A percentile compares a stretch with the other conserved stretches of the same genome.
These are phyloP conservation scores for Chrysoporthe cubensis DNA, from an alignment of 2,329 filamentous ascomycete species.

Conservation along the genomic window DNA sequence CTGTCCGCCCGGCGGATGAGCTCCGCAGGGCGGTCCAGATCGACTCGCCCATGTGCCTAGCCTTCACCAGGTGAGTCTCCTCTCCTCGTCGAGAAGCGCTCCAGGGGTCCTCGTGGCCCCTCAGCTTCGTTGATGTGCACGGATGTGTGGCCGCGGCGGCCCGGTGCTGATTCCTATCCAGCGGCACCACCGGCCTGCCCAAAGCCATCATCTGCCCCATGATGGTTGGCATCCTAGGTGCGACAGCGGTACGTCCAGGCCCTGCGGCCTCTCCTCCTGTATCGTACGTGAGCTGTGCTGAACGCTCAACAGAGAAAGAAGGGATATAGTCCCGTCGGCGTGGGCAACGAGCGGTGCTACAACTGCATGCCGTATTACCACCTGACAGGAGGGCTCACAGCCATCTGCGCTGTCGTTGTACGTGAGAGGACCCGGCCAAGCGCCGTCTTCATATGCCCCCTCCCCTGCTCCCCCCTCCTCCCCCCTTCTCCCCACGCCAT, in stretches of 20 bases:
- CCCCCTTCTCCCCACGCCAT: not conserved
- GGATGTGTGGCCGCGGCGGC: not conserved
- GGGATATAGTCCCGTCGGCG: slow-evolving; percentile 21
- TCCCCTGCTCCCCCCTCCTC: too few relatives aligned
- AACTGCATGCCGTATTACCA: slow-evolving; percentile 80
- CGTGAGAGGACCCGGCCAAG: slow-evolving; percentile 37
- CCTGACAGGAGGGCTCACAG: slow-evolving; percentile 69
- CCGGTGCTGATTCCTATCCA: slow-evolving; percentile 34
- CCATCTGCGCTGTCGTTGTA: slow-evolving; percentile 57
- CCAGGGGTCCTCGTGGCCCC: not conserved
- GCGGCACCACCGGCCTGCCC: slow-evolving; percentile 75
- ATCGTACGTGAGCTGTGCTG: not conserved
- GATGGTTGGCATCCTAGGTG: slow-evolving; percentile 42
- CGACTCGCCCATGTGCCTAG: slow-evolving; percentile 62
- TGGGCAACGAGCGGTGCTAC: slow-evolving; percentile 66
- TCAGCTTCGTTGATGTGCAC: not conserved
- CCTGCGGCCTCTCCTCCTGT: not conserved
- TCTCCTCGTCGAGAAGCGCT: not conserved
- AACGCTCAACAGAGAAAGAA: slow-evolving; percentile 5
- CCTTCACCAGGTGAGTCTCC: slow-evolving; percentile 62
- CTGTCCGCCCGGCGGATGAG: slow-evolving; percentile 57
- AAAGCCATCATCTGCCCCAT: slow-evolving; percentile 70
- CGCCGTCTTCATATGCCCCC: not conserved
- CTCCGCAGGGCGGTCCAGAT: slow-evolving; percentile 56
- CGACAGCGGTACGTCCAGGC: slow-evolving; percentile 29